A percentile compares a stretch with the other conserved stretches of the same genome.
Evolutionary conservation across 1,284 basidiomycete species (phyloP).

Genomic region (Ganoderma resinaceum): DNA sequence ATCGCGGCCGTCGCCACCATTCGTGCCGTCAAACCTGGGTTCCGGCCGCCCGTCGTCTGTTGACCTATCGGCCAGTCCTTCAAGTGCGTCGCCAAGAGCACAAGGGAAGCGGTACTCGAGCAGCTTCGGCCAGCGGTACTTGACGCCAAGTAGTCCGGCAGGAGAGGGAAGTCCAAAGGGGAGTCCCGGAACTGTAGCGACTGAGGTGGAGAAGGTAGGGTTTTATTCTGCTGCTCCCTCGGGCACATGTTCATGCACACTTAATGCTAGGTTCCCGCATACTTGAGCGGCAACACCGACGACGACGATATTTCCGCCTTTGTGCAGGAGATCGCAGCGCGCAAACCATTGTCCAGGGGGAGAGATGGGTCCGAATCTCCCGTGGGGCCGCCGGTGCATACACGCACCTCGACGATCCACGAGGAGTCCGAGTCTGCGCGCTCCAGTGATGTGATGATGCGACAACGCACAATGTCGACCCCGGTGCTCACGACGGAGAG

Average conservation of each 20-base stretch:
- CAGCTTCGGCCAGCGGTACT: constrained; percentile 75
- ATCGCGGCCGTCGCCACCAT: constrained; percentile 52
- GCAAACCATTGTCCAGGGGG: constrained; percentile 62
- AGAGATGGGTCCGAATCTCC: constrained; percentile 32
- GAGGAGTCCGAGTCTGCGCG: constrained; percentile 22
- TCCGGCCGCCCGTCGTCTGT: constrained; percentile 46
- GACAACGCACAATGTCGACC: constrained; percentile 30
- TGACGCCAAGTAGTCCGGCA: constrained; percentile 44
- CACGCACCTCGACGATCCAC: constrained; percentile 26
- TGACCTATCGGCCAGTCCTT: constrained; percentile 31
- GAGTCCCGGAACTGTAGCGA: constrained; percentile 48
- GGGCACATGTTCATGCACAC: constrained; percentile 6
- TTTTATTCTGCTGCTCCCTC: constrained; percentile 1
- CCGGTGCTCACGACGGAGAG: constrained; percentile 62
- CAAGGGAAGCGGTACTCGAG: constrained; percentile 57
- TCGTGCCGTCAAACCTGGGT: constrained; percentile 55
- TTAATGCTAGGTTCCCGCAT: constrained; percentile 46
- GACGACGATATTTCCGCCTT: constrained; percentile 81
- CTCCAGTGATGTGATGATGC: constrained; percentile 15
- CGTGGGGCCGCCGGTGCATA: constrained; percentile 7
- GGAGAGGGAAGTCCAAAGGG: constrained; percentile 51
- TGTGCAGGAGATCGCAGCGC: constrained; percentile 74
- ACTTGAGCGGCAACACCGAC: constrained; percentile 58
- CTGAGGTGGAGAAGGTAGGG: constrained; percentile 44
- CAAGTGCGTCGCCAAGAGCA: constrained; percentile 36